Conservation (phyloP, 2,329 filamentous ascomycete genomes). For the Alternaria rosae region DNA sequence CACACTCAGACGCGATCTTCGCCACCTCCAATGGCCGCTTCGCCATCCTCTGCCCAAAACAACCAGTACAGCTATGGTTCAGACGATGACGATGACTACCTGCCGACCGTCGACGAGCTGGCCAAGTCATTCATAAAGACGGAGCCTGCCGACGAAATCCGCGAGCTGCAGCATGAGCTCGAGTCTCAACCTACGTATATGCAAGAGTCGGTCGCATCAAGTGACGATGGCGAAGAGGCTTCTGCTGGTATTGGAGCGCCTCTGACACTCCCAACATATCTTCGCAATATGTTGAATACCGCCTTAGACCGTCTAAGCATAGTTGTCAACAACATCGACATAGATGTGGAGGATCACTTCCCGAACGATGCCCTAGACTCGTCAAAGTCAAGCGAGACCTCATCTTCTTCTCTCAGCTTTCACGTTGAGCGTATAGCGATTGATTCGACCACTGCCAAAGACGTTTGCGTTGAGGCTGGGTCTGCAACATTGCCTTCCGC, state of each 20-base stretch:
- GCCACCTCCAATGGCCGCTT: slow-evolving; percentile 9
- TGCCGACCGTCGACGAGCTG: slow-evolving; percentile 75
- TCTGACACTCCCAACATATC: slow-evolving; percentile 72
- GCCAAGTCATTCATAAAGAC: slow-evolving; percentile 81
- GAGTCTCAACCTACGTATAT: slow-evolving; percentile 69
- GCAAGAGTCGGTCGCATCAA: slow-evolving; percentile 65
- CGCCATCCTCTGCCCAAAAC: slow-evolving; percentile 18
- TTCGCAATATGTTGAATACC: slow-evolving; percentile 76
- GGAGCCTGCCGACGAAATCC: slow-evolving; percentile 70
- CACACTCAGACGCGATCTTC: slow-evolving; percentile 16
- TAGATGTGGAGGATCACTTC: slow-evolving; percentile 68
- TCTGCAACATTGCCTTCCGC: slow-evolving; percentile 16
- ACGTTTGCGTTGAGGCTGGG: slow-evolving; percentile 32
- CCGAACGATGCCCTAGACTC: slow-evolving; percentile 60
- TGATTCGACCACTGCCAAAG: slow-evolving; percentile 63
- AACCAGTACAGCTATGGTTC: slow-evolving; percentile 26
- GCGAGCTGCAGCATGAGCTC: slow-evolving; percentile 73
- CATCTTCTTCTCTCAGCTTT: slow-evolving; percentile 70
- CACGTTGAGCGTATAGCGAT: slow-evolving; percentile 70
- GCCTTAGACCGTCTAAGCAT: slow-evolving; percentile 76
- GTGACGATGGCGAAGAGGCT: slow-evolving; percentile 68
- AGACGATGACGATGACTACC: slow-evolving; percentile 46
- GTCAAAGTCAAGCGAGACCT: slow-evolving; percentile 56
- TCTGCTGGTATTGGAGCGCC: slow-evolving; percentile 73
- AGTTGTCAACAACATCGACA: slow-evolving; percentile 68